These are phyloP conservation scores for Boletus sp. DNA, from an alignment of 768 basidiomycete genomes.

Conservation along the genomic window DNA sequence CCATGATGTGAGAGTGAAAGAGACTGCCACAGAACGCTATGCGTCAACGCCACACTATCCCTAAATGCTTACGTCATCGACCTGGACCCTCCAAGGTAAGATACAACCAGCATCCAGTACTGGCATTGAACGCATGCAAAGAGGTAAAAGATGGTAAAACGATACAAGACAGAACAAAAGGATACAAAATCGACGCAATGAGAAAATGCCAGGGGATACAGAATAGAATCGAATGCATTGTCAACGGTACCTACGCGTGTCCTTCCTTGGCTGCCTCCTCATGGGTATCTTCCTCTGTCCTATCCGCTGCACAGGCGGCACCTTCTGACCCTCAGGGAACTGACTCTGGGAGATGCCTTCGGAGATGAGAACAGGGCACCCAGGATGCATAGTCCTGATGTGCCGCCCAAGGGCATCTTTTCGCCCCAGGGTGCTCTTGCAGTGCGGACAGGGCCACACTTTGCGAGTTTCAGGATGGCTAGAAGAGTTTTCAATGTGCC, in stretches of 20 bases:
- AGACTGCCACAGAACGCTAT: neutral
- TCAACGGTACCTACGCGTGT: constrained; percentile 2
- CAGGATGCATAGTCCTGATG: constrained; percentile 18
- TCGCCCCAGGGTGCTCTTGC: constrained; percentile 20
- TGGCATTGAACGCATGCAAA: neutral
- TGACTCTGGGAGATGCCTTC: neutral
- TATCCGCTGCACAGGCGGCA: neutral
- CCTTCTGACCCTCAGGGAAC: neutral
- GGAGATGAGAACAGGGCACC: neutral
- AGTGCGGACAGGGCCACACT: constrained; percentile 24
- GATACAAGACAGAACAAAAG: neutral
- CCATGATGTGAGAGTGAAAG: constrained; percentile 12
- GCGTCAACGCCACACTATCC: neutral
- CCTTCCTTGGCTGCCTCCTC: constrained; percentile 8
- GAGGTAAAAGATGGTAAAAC: neutral
- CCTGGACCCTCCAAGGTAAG: neutral
- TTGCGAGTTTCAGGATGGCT: constrained; percentile 24
- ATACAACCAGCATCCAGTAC: neutral
- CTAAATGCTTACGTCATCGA: constrained; percentile 16
- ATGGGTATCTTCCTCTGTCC: constrained; percentile 4
- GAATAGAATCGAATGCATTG: neutral
- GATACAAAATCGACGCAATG: neutral
- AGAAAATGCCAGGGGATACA: neutral
- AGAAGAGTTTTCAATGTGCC: constrained; percentile 21
- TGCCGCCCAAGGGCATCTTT: constrained; percentile 26